Base-by-base conservation (phyloP, 2,329 filamentous ascomycete genomes). In the Diplodia mutila region DNA sequence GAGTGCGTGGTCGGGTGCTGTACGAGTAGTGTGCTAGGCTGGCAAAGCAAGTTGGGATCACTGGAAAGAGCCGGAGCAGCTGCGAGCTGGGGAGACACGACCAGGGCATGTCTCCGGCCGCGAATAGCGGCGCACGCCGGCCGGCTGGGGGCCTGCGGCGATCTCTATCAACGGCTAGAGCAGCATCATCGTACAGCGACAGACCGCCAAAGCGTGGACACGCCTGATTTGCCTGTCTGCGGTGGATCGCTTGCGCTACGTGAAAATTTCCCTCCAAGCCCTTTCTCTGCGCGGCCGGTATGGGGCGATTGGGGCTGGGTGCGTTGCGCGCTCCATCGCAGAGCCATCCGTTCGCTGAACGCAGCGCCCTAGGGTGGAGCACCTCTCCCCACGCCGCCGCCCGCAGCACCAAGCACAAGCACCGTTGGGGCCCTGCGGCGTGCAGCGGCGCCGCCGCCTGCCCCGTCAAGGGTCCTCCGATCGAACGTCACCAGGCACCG, bases 1-100 rank as follows among this genome's bases (percentile, higher is more conserved):
- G 52, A 66, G 64, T 63, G 59, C 59, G 59, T 63, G 59, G 59
- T 51, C 59, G 59, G 59, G 59, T 63, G 59, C 59, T 63, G 59
- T 63, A 63, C 59, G 59, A 63, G 59, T 63, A 63, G 59, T 63
- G 42, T 46, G 59, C 59, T 61, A 61, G 57, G 57, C 57, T 61
- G 57, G 57, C 57, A 49, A 61, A 27, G 59, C 59, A 51, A 37
- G 59, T 49, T 63, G 59, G 29, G 59, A 34, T 51, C 46, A 63
- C 59, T 63, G 59, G 59, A 51, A 63, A 34, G 42, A 37, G 59
- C 59, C 59, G 59, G 59, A 63, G 59, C 59, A 55, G 46, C 59
- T 51, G 59, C 59, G 46, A 32, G 39, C 21, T 63, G 59, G 59
- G 48, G 23, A 37, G 42, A 27, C 27, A 63, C 29, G 46, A 48